Evolutionary conservation across 75 land plant genomes (phyloP).

Genomic region (Selaginella tamariscina): DNA sequence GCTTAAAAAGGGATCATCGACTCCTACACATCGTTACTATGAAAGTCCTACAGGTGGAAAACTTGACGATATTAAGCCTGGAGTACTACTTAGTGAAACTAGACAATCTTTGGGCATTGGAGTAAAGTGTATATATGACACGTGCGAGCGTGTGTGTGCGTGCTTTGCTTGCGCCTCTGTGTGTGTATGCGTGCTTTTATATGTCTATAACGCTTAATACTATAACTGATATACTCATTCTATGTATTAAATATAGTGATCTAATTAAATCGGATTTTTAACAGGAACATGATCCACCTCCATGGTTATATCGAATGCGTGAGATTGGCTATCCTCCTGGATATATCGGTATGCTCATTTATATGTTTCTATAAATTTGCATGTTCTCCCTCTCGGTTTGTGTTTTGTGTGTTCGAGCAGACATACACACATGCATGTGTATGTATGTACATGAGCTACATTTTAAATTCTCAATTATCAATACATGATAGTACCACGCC

Average conservation of each 20-base stretch:
- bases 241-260: neutral
- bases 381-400: neutral
- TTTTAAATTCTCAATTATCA: too few species aligned
- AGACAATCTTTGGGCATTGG: conserved; percentile 64
- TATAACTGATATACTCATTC: too few species aligned
- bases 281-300: conserved; percentile 89
- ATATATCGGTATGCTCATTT: conserved; percentile 47
- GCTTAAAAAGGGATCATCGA: conserved; percentile 32
- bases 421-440: neutral
- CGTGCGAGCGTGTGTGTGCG: neutral
- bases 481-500: too few species aligned
- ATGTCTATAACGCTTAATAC: neutral
- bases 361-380: neutral
- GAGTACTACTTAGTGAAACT: conserved; percentile 54
- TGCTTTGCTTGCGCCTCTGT: neutral
- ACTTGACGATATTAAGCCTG: conserved; percentile 62
- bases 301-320: conserved; percentile 77
- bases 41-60: conserved; percentile 58
- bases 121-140: too few species aligned
- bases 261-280: too few species aligned
- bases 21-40: conserved; percentile 61
- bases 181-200: neutral
- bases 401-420: neutral
- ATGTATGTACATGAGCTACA: neutral
- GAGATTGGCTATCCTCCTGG: conserved; percentile 85